These are phyloP conservation scores for Metarhizium humberi DNA, from an alignment of 2,329 filamentous ascomycete genomes.

Conservation along the genomic window DNA sequence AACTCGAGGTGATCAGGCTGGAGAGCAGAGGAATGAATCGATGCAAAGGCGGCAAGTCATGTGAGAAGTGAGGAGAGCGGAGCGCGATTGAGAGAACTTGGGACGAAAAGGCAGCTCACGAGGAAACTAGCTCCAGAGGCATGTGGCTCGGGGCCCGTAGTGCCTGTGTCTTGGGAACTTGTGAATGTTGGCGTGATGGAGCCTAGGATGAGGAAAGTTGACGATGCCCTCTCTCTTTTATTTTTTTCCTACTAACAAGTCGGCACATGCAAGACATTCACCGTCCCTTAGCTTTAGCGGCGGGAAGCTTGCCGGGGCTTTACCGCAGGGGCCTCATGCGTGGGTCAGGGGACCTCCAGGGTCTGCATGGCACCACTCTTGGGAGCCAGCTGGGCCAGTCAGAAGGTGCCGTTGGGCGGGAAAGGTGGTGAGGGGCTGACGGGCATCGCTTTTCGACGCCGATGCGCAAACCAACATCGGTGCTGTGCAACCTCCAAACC, in stretches of 20 bases:
- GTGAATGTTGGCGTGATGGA: background rate
- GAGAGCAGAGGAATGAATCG: background rate
- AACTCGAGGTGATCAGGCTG: background rate
- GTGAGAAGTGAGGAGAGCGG: background rate
- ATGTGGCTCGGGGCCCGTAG: too few species aligned
- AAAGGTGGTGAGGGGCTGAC: too few species aligned
- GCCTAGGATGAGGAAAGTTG: too few species aligned
- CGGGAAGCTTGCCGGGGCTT: background rate
- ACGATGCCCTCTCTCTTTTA: too few species aligned
- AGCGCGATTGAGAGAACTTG: background rate
- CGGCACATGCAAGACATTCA: background rate
- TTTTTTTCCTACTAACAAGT: background rate
- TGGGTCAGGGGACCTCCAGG: slow-evolving; percentile 2
- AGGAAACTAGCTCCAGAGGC: too few species aligned
- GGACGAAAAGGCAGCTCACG: background rate
- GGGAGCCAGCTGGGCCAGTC: background rate
- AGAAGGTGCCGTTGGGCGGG: background rate
- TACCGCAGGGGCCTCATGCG: background rate
- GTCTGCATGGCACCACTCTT: background rate
- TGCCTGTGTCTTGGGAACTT: background rate
- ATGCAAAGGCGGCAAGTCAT: background rate
- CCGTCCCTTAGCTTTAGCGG: background rate
- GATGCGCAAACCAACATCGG: background rate
- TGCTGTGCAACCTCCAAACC: background rate
- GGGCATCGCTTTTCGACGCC: background rate